Evolutionary conservation across 768 basidiomycete species (phyloP), one percentile per base, ranked within the genome.

Genomic region (Tephrocybe rancida): DNA sequence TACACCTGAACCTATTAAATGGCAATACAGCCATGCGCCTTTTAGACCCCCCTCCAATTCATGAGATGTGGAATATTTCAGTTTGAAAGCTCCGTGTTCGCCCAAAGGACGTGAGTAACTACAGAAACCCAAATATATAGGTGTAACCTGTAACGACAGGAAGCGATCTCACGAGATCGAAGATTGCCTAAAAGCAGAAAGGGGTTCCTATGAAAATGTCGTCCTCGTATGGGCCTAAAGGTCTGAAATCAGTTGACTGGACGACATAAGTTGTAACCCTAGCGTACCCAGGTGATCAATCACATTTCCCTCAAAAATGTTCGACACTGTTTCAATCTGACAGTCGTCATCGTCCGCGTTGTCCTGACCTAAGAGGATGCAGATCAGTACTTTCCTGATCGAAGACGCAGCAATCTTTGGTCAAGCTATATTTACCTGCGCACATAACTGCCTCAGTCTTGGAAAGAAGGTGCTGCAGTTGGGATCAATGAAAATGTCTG

Each of bases 301-400:
- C 38, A 78, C 60, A 51, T 80, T 60, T 18, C 76, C 71, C 9
- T 61, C 62, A 14, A 78, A 50, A 48, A 85, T 60, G 54, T 71
- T 74, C 5, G 79, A 73, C 0, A 82, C 81, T 0, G 70, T 69
- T 53, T 65, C 59, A 54, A 79, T 76, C 29, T 77, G 76, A 62
- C 84, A 85, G 30, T 73, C 59, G 3, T 65, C 16, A 32, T 77
- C 73, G 4, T 65, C 68, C 2, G 66, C 70, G 51, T 84, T 78
- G 60, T 86, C 82, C 43, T 79, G 66, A 1, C 73, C 77, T 74
- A 26, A 19, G 45, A n/a, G n/a, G n/a, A 30, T 21, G 24, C 18
- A 46, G 49, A 14, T 18, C 43, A 21, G 29, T 49, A 53, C 16
- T 37, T 5, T 8, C n/a, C 35, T 37, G 16, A 6, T 29, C 42